Base-by-base conservation (phyloP, 805 yeast genomes). In the Candida qinlingensis region DNA sequence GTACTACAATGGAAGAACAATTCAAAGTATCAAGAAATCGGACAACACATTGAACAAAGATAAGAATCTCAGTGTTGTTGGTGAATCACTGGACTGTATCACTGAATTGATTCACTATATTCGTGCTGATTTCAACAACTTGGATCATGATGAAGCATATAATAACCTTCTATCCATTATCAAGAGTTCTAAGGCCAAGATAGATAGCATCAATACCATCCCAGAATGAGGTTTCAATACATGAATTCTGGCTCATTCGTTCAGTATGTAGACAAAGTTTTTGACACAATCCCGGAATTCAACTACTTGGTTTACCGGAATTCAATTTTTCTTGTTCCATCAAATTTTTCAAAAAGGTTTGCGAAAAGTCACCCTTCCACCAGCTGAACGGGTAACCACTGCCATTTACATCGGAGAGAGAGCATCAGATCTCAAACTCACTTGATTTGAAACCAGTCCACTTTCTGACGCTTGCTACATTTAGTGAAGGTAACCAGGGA, bases 1-100 rank as follows among this genome's bases (percentile, higher is more conserved):
- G 47, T 68, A 75, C 26, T 70, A 81, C 62, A 84, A 82, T 56
- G 62, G 75, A 8, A 75, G 79, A 51, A 62, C 63, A 13, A 55
- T 62, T 44, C 61, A 59, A 26, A 49, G 60, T 7, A 61, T 65
- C 10, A 58, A 45, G 33, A 52, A 53, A 26, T 42, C 52, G 5
- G 61, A 58, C 36, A 58, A 54, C 4, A 13, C 60, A 1, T 45
- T 59, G 45, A 51, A 56, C 33, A 51, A 49, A 39, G 58, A 50
- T 7, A 66, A 67, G 54, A 72, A 72, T 47, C 53, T 68, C 41
- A 70, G 73, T 47, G 70, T 72, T 35, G 63, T 72, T 59, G 70
- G 72, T 5, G 76, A 72, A 53, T 67, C 75, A 0, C 46, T 71
- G 11, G 76, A 72, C 47, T 71, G 75, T 53, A 51, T 70, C 1